Percentiles rank a stretch among this genome's conserved stretches.
Evolutionary conservation across 1,284 basidiomycete genomes (phyloP).

Genomic region (Chalciporus sp.): DNA sequence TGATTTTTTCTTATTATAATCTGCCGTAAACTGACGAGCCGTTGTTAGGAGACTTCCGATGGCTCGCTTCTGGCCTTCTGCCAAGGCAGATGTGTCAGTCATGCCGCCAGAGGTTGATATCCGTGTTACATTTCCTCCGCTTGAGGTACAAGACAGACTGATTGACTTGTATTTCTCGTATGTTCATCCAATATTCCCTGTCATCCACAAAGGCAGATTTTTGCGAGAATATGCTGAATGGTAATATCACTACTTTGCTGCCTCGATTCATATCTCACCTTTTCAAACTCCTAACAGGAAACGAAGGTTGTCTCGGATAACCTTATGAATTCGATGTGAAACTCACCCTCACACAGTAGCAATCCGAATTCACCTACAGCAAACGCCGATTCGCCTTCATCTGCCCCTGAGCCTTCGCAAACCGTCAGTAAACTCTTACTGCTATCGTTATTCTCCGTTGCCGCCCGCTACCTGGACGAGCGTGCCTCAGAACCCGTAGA

Average conservation of each 20-base stretch:
- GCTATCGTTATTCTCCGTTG: conserved; percentile 77
- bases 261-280: conserved; percentile 1
- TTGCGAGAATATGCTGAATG: conserved; percentile 60
- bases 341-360: conserved; percentile 17
- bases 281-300: conserved; percentile 33
- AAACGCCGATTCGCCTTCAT: conserved; percentile 20
- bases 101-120: conserved; percentile 46
- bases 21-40: conserved; percentile 1
- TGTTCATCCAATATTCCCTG: conserved; percentile 77
- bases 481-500: conserved; percentile 49
- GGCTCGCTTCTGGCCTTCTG: conserved; percentile 71
- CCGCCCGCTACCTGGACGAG: conserved; percentile 68
- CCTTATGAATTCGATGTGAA: neutral
- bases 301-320: conserved; percentile 26
- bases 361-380: conserved; percentile 16
- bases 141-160: conserved; percentile 64
- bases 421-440: conserved; percentile 72
- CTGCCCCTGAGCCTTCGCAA: conserved; percentile 54
- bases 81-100: conserved; percentile 38
- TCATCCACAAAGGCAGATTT: conserved; percentile 74
- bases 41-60: conserved; percentile 69
- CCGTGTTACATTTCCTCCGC: conserved; percentile 54
- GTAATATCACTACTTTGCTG: conserved; percentile 39
- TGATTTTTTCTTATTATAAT: conserved; percentile 3
- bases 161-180: conserved; percentile 79